Conservation (phyloP, 2,329 filamentous ascomycete species). For the Arthrobotrys iridis region DNA sequence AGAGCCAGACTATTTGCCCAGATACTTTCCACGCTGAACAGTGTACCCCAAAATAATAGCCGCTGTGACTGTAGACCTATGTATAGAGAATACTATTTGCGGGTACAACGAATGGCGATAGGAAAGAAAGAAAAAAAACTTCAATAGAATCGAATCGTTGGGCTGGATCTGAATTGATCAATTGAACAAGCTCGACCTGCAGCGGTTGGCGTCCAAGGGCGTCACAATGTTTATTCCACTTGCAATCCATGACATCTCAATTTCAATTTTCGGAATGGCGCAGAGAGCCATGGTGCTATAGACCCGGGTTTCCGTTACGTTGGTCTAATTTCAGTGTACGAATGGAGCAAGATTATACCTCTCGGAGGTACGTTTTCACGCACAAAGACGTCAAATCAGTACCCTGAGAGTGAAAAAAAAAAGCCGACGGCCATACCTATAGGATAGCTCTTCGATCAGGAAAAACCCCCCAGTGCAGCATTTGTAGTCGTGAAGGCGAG, state of each 20-base stretch:
- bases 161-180: neutral
- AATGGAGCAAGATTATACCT: conserved; percentile 3
- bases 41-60: conserved; percentile 23
- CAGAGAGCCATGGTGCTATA: conserved; percentile 4
- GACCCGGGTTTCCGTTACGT: neutral
- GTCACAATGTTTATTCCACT: neutral
- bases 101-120: neutral
- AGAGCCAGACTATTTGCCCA: conserved; percentile 16
- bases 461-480: neutral
- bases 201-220: conserved; percentile 12
- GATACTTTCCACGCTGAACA: neutral
- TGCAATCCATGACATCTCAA: neutral
- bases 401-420: neutral
- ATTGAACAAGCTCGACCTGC: conserved; percentile 5
- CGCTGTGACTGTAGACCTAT: conserved; percentile 23
- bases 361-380: neutral
- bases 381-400: neutral
- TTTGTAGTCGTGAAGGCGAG: conserved; percentile 13
- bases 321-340: conserved; percentile 2
- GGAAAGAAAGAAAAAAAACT: neutral
- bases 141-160: neutral
- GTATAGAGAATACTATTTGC: conserved; percentile 9
- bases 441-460: neutral
- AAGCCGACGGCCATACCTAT: neutral
- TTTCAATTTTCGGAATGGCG: neutral